phyloP scores from a whole-genome alignment of 2,329 filamentous ascomycete genomes.

The Monilinia vaccinii-corymbosi region DNA sequence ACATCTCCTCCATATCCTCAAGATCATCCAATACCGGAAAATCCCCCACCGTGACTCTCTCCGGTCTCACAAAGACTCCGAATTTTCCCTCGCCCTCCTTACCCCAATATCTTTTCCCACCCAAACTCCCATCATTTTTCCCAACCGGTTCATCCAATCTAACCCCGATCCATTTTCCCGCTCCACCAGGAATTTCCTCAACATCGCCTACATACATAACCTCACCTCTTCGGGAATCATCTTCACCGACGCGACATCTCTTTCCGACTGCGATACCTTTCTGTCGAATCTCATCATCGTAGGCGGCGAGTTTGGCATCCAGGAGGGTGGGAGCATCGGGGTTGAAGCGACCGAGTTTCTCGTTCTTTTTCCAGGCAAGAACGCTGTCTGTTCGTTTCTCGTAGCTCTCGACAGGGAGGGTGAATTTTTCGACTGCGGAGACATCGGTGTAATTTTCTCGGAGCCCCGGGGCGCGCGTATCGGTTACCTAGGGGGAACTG shows the following conservation, averaged over 20 bases:
- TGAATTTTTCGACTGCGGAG: slow-evolving; percentile 77
- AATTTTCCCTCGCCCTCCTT: slow-evolving; percentile 44
- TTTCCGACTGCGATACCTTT: slow-evolving; percentile 57
- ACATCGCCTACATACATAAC: slow-evolving; percentile 65
- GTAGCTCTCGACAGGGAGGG: slow-evolving; percentile 79
- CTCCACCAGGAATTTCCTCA: slow-evolving; percentile 59
- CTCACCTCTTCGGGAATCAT: slow-evolving; percentile 60
- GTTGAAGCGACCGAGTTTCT: slow-evolving; percentile 94
- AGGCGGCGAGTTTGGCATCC: slow-evolving; percentile 59
- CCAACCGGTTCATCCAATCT: slow-evolving; percentile 71
- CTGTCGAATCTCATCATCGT: slow-evolving; percentile 59
- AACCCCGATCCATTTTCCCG: slow-evolving; percentile 64
- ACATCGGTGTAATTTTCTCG: slow-evolving; percentile 76
- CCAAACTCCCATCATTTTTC: slow-evolving; percentile 72
- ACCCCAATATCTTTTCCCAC: slow-evolving; percentile 58
- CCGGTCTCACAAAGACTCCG: slow-evolving; percentile 71
- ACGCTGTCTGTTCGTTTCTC: slow-evolving; percentile 81
- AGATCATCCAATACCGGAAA: slow-evolving; percentile 63
- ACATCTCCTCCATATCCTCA: slow-evolving; percentile 71
- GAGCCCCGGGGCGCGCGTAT: slow-evolving; percentile 66
- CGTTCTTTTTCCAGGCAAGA: slow-evolving; percentile 88
- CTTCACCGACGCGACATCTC: slow-evolving; percentile 55
- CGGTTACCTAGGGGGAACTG: slow-evolving; percentile 51
- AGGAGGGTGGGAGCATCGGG: slow-evolving; percentile 69
- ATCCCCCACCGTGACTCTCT: slow-evolving; percentile 68